Evolutionary conservation across 1,284 basidiomycete species (phyloP), one percentile per base, ranked within the genome.

Genomic region (Lentinus polychrous): DNA sequence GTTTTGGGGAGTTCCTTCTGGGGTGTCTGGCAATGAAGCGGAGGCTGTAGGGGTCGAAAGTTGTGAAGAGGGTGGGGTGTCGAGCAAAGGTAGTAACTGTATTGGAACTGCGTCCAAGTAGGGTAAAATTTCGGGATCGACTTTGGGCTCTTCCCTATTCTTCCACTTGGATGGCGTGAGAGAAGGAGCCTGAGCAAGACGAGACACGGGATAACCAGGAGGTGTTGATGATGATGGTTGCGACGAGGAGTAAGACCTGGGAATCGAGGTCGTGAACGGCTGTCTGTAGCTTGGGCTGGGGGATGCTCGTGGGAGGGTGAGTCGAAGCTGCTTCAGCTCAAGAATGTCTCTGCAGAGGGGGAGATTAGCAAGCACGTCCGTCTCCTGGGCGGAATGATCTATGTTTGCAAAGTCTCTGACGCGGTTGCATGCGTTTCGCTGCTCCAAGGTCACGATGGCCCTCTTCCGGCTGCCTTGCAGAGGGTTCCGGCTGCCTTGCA

Each of bases 241-340:
- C 7, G 50, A 31, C 8, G 49, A 44, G 8, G 52, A 36, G 32
- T 43, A 36, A n/a, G 51, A 47, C 10, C 52, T 52, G 2, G 55
- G 54, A 12, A 52, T 24, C 18, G 57, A 56, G 22, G 58, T 58
- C 32, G 57, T 60, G 52, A 57, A 64, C 2, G 60, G 57, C 40
- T 57, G 57, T 41, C 60, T 60, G 24, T 52, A 53, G 36, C 53
- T 51, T 15, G 57, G 54, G 2, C 54, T 57, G 31, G 64, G 60
- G 3, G 60, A 37, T 14, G 63, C 57, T 37, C 59, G 62, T 11
- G 67, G 67, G 35, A 68, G 60, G 23, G 60, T 60, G n/a, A 65
- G 57, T 42, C 64, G 62, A 23, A 69, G 63, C 52, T 66, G 60
- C 49, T 67, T 69, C 23, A 69, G 62, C 55, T 69, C 67, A 43